Conservation (phyloP, 805 yeast genomes). For the Brettanomyces sp. region DNA sequence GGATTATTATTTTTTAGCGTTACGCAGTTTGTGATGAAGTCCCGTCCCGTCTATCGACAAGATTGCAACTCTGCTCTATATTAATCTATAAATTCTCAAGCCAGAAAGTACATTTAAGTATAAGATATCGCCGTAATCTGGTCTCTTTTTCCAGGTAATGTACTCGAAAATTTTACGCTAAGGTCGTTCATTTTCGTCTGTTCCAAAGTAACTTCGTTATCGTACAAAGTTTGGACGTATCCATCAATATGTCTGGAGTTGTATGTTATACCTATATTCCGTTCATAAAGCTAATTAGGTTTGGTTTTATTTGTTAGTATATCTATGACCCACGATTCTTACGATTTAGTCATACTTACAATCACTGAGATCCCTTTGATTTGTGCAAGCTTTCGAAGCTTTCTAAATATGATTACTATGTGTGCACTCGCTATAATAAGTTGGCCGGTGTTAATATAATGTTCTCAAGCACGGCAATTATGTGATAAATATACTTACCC, state of each 20-base stretch:
- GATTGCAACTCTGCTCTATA: no score
- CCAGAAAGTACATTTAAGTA: no score
- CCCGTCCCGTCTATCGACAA: no score
- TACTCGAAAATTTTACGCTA: not conserved
- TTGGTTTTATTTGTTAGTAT: not conserved
- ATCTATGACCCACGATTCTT: not conserved
- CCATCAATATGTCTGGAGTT: slow-evolving; percentile 15
- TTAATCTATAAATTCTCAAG: no score
- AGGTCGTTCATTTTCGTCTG: not conserved
- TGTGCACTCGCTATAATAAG: slow-evolving; percentile 11
- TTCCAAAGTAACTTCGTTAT: slow-evolving; percentile 11
- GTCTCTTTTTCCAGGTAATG: not conserved
- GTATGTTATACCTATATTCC: slow-evolving; percentile 7
- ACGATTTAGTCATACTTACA: slow-evolving; percentile 6
- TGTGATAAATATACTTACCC: slow-evolving; percentile 13
- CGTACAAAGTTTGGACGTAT: slow-evolving; percentile 13
- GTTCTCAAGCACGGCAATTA: not conserved
- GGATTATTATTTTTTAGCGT: no score
- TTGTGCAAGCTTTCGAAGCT: slow-evolving; percentile 17
- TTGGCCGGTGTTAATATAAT: not conserved
- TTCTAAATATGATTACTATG: slow-evolving; percentile 10
- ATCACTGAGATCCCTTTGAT: slow-evolving; percentile 8
- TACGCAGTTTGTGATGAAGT: no score
- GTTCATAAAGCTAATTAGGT: slow-evolving; percentile 7
- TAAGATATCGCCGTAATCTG: not conserved